These are phyloP conservation scores for Hyphochytrium catenoides DNA, from an alignment of 352 stramenopile species.

Conservation along the genomic window DNA sequence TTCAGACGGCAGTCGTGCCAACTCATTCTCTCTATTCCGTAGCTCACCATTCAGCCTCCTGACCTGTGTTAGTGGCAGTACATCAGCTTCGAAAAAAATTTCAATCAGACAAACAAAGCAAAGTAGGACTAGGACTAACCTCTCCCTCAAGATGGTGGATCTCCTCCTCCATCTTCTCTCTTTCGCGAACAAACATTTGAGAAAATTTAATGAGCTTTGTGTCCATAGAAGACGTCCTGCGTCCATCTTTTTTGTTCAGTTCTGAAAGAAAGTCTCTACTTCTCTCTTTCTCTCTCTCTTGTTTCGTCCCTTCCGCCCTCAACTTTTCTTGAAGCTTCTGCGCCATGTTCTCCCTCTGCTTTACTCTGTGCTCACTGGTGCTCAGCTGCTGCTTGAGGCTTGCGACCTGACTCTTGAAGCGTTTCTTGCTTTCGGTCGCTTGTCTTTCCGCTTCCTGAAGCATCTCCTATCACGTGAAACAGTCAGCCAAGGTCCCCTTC, in stretches of 20 bases:
- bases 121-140: conserved; percentile 11
- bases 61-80: not conserved
- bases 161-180: conserved; percentile 39
- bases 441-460: too few relatives aligned
- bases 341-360: conserved; percentile 48
- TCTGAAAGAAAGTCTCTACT: conserved; percentile 30
- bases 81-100: too few relatives aligned
- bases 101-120: too few relatives aligned
- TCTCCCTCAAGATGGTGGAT: conserved; percentile 31
- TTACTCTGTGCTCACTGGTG: conserved; percentile 55
- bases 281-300: conserved; percentile 25
- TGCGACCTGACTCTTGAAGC: conserved; percentile 26
- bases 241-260: conserved; percentile 30
- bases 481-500: too few relatives aligned
- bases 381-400: conserved; percentile 55
- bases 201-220: conserved; percentile 37
- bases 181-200: conserved; percentile 32
- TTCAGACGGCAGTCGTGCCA: conserved; percentile 16
- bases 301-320: conserved; percentile 41
- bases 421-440: too few relatives aligned
- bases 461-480: too few relatives aligned
- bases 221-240: conserved; percentile 24
- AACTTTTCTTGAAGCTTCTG: conserved; percentile 54
- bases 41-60: conserved; percentile 23
- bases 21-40: conserved; percentile 43